These are phyloP conservation scores for Parafenestella ontariensis DNA, from an alignment of 2,329 filamentous ascomycete species.

Conservation along the genomic window DNA sequence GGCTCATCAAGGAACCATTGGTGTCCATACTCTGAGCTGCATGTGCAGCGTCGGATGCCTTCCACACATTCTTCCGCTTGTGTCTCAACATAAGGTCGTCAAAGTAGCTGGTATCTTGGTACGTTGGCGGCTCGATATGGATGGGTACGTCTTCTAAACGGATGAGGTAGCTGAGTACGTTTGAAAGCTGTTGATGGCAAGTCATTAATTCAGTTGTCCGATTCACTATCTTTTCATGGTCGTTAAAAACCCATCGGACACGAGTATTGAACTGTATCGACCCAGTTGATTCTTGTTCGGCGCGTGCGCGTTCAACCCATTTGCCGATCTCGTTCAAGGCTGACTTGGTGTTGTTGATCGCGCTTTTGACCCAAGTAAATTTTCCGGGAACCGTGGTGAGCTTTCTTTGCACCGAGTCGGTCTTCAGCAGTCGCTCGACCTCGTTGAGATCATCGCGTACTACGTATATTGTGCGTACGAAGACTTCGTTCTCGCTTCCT, in stretches of 20 bases:
- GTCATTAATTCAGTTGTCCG: conserved; percentile 25
- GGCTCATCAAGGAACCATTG: not conserved
- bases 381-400: conserved; percentile 23
- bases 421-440: conserved; percentile 23
- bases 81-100: conserved; percentile 6
- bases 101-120: conserved; percentile 9
- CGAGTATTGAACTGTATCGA: conserved; percentile 24
- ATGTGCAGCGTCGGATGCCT: not conserved
- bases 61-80: not conserved
- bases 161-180: conserved; percentile 24
- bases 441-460: conserved; percentile 33
- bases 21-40: not conserved
- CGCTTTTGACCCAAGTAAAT: conserved; percentile 25
- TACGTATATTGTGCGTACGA: conserved; percentile 31
- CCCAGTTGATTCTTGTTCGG: conserved; percentile 26
- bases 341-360: conserved; percentile 24
- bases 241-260: conserved; percentile 32
- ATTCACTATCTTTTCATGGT: conserved; percentile 31
- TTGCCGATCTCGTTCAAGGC: conserved; percentile 33
- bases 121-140: not conserved
- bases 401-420: conserved; percentile 15
- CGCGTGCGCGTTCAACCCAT: conserved; percentile 29
- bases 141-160: conserved; percentile 20
- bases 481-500: conserved; percentile 32
- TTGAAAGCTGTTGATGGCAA: conserved; percentile 37